phyloP scores from a whole-genome alignment of 2,329 filamentous ascomycete species.

The Scytalidium sp. region DNA sequence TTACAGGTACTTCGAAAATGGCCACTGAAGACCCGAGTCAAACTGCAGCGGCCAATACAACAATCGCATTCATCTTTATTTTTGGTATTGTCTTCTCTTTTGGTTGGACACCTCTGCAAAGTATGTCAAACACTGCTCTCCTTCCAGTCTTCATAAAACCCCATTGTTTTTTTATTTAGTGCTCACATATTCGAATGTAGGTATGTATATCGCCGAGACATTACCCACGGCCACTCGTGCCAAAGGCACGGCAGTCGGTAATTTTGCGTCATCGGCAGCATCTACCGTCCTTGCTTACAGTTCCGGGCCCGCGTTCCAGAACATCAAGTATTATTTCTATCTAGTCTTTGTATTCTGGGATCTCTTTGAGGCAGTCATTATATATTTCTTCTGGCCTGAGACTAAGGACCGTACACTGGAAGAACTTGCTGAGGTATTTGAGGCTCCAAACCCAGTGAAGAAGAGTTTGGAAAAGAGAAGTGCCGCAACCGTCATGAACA shows the following conservation, averaged over 20 bases:
- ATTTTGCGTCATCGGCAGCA: constrained; percentile 36
- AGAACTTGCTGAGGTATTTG: constrained; percentile 53
- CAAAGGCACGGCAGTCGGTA: constrained; percentile 39
- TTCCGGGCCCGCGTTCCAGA: constrained; percentile 32
- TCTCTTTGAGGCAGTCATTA: constrained; percentile 34
- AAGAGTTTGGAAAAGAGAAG: constrained; percentile 29
- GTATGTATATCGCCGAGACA: constrained; percentile 48
- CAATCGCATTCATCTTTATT: constrained; percentile 50
- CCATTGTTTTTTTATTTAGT: too few relatives aligned
- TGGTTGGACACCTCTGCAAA: constrained; percentile 48
- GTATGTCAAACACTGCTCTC: too few relatives aligned
- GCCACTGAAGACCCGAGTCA: constrained; percentile 22
- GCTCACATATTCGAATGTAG: too few relatives aligned
- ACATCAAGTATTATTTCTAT: constrained; percentile 34
- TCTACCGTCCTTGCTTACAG: constrained; percentile 33
- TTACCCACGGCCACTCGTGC: constrained; percentile 41
- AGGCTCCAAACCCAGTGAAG: constrained; percentile 42
- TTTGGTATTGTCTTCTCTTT: constrained; percentile 51
- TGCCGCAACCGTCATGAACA: constrained; percentile 41
- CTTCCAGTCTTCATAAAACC: too few relatives aligned
- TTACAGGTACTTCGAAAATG: constrained; percentile 45
- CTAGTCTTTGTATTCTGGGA: constrained; percentile 30
- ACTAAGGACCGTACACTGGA: constrained; percentile 54
- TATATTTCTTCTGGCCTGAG: constrained; percentile 51
- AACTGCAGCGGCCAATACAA: constrained; percentile 37